Conservation (phyloP, 2,329 filamentous ascomycete genomes). For the Juglanconis oblonga region DNA sequence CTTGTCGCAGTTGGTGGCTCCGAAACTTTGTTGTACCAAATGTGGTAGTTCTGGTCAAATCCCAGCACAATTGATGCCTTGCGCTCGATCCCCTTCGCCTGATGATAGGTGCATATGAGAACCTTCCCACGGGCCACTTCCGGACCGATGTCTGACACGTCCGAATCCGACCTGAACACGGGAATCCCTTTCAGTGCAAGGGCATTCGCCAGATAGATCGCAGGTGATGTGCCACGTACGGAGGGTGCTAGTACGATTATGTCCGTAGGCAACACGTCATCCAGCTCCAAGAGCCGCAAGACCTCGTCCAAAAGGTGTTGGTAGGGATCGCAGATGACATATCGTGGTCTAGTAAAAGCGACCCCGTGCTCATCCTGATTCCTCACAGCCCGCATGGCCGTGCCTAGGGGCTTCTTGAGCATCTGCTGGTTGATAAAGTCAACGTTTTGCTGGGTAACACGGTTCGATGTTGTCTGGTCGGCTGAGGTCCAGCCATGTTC, state of each 20-base stretch:
- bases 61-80: conserved; percentile 14
- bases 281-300: not conserved
- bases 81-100: conserved; percentile 15
- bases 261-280: conserved; percentile 2
- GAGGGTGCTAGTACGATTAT: conserved; percentile 16
- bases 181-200: conserved; percentile 9
- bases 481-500: conserved; percentile 5
- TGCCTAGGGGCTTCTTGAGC: conserved; percentile 11
- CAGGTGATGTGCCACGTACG: conserved; percentile 7
- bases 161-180: conserved; percentile 16
- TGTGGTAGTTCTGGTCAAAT: conserved; percentile 14
- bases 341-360: conserved; percentile 9
- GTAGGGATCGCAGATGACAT: conserved; percentile 13
- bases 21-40: conserved; percentile 6
- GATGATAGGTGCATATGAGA: conserved; percentile 18
- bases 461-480: conserved; percentile 13
- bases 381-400: conserved; percentile 13
- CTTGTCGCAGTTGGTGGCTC: not conserved
- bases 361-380: not conserved
- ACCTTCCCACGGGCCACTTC: conserved; percentile 14
- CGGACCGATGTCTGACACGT: conserved; percentile 13
- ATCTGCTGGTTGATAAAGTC: conserved; percentile 19
- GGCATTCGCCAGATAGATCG: conserved; percentile 6
- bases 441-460: conserved; percentile 13
- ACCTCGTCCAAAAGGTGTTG: conserved; percentile 10